Evolutionary conservation across 2,329 filamentous ascomycete species (phyloP).

Genomic region (Biscogniauxia sp.): DNA sequence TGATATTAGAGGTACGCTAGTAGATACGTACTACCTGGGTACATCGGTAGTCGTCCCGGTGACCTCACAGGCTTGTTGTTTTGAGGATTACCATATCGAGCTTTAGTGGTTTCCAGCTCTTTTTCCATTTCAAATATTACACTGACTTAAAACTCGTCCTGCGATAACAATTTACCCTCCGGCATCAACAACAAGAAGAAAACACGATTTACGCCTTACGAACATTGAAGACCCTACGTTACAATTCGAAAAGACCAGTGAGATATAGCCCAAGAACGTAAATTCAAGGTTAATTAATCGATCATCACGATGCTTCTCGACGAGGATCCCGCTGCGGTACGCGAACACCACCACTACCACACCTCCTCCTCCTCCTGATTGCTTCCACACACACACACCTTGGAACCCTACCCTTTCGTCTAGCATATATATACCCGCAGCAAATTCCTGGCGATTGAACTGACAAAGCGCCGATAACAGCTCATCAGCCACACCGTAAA

Average conservation of each 20-base stretch:
- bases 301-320: constrained; percentile 79
- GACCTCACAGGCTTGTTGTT: constrained; percentile 26
- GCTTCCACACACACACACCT: constrained; percentile 1
- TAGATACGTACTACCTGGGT: too few relatives aligned
- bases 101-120: constrained; percentile 7
- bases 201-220: not conserved
- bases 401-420: not conserved
- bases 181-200: not conserved
- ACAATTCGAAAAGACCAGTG: too few relatives aligned
- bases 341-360: constrained; percentile 24
- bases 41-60: constrained; percentile 34
- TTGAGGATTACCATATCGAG: constrained; percentile 22
- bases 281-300: not conserved
- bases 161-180: not conserved
- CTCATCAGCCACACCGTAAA: constrained; percentile 87
- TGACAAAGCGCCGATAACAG: constrained; percentile 40
- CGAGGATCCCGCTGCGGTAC: constrained; percentile 83
- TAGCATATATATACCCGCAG: not conserved
- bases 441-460: constrained; percentile 4
- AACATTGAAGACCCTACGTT: not conserved
- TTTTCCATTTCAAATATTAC: not conserved
- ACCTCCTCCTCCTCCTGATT: not conserved
- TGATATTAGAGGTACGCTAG: not conserved
- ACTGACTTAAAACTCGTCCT: too few relatives aligned
- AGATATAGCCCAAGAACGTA: not conserved